A percentile compares a stretch with the other conserved stretches of the same genome.
Evolutionary conservation across 495 filamentous ascomycete genomes (phyloP).

Genomic region (Trichoderma virens): DNA sequence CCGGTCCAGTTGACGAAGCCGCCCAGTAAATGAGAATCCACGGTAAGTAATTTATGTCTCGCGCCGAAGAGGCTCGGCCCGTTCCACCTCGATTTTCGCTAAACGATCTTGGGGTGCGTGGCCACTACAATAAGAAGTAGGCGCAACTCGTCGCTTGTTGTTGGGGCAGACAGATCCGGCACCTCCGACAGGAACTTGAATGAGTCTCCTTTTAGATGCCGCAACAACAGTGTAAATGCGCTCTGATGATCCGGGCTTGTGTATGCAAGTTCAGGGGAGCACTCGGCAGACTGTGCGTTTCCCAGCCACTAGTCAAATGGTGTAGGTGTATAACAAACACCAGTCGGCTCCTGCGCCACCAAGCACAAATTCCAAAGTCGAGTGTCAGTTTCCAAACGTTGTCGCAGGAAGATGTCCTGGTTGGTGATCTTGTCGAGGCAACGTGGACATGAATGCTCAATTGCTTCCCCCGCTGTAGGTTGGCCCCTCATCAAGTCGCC

Average conservation of each 20-base stretch:
- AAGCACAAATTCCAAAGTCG: too few relatives aligned
- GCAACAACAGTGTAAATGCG: background rate
- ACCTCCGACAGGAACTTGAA: background rate
- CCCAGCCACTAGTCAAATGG: background rate
- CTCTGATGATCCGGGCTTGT: background rate
- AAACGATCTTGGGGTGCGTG: too few relatives aligned
- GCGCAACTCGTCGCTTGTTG: background rate
- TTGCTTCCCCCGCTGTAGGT: background rate
- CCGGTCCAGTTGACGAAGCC: background rate
- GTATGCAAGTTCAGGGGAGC: background rate
- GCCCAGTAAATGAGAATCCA: too few relatives aligned
- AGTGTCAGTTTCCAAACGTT: too few relatives aligned
- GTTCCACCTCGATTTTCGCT: too few relatives aligned
- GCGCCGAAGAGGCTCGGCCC: too few relatives aligned
- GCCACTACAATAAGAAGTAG: too few relatives aligned
- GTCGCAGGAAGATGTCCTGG: background rate
- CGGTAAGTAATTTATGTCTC: too few relatives aligned
- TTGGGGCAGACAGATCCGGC: background rate
- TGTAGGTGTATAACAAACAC: too few relatives aligned
- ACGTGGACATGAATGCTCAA: background rate
- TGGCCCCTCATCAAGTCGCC: background rate
- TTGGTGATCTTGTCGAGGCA: background rate
- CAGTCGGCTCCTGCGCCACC: background rate
- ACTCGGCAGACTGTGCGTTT: background rate
- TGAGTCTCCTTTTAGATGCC: background rate